These are phyloP conservation scores for Prototheca wickerhamii DNA, from an alignment of 163 green algal species.

Conservation along the genomic window DNA sequence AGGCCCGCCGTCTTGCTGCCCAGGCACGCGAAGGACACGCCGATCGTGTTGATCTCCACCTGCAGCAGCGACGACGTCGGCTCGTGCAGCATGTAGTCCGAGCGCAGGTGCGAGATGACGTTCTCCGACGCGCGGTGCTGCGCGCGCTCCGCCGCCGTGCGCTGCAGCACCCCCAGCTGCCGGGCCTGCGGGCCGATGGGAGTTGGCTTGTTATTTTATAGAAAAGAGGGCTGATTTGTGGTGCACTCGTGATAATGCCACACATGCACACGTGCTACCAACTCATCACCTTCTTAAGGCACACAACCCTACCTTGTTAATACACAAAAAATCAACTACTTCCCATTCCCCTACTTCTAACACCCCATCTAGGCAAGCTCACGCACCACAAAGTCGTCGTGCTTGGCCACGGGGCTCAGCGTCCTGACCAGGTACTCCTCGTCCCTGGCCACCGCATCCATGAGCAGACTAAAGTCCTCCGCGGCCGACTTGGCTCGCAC, in stretches of 20 bases:
- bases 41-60: slow-evolving; percentile 98
- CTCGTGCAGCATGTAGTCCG: slow-evolving; percentile 98
- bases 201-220: not conserved
- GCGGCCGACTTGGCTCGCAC: slow-evolving; percentile 32
- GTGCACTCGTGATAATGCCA: no score
- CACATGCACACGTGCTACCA: no score
- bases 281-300: no score
- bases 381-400: slow-evolving; percentile 85
- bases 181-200: slow-evolving; percentile 23
- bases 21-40: slow-evolving; percentile 89
- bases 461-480: slow-evolving; percentile 59
- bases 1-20: slow-evolving; percentile 52
- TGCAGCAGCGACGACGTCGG: slow-evolving; percentile 69
- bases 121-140: not conserved
- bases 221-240: not conserved
- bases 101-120: slow-evolving; percentile 74
- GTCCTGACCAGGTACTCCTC: slow-evolving; percentile 64
- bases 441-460: slow-evolving; percentile 68
- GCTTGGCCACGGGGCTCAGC: slow-evolving; percentile 45
- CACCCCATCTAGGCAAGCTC: no score
- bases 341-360: no score
- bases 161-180: slow-evolving; percentile 35
- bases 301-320: no score
- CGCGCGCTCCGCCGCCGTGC: slow-evolving; percentile 13
- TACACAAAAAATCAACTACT: no score